phyloP scores from a whole-genome alignment of 139 green algal species.

The Micractinium sp. region DNA sequence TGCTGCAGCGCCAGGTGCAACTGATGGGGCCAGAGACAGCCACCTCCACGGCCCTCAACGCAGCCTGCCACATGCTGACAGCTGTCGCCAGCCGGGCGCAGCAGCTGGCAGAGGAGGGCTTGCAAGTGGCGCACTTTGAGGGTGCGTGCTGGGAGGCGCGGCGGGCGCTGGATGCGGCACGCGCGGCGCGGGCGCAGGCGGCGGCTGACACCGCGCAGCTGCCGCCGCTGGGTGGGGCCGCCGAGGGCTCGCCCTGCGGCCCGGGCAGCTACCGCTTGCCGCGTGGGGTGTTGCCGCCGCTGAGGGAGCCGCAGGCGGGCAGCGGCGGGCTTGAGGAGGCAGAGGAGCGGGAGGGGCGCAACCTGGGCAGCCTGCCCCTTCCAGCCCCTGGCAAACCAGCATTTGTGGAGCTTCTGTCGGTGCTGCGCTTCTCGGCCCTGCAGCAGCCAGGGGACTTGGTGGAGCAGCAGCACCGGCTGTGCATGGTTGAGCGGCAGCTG shows the following conservation, averaged over 20 bases:
- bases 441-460: conserved; percentile 17
- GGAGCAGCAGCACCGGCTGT: conserved; percentile 38
- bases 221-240: neutral
- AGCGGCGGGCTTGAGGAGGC: neutral
- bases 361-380: conserved; percentile 45
- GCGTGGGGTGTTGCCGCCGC: conserved; percentile 23
- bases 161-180: neutral
- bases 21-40: conserved; percentile 2
- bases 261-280: neutral
- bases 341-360: conserved; percentile 4
- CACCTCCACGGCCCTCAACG: conserved; percentile 8
- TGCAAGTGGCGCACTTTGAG: conserved; percentile 36
- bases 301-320: neutral
- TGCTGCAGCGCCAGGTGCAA: conserved; percentile 36
- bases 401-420: neutral
- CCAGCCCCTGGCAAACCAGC: neutral
- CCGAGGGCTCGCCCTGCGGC: neutral
- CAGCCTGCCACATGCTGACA: conserved; percentile 47
- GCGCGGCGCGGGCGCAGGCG: conserved; percentile 14
- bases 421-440: neutral
- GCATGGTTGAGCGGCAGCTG: conserved; percentile 49
- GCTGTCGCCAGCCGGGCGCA: conserved; percentile 35
- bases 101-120: conserved; percentile 33
- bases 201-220: neutral
- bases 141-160: neutral